Percentiles rank a stretch among this genome's conserved stretches.
phyloP scores from a whole-genome alignment of 169 alveolate species.

The Plasmodium coatneyi region DNA sequence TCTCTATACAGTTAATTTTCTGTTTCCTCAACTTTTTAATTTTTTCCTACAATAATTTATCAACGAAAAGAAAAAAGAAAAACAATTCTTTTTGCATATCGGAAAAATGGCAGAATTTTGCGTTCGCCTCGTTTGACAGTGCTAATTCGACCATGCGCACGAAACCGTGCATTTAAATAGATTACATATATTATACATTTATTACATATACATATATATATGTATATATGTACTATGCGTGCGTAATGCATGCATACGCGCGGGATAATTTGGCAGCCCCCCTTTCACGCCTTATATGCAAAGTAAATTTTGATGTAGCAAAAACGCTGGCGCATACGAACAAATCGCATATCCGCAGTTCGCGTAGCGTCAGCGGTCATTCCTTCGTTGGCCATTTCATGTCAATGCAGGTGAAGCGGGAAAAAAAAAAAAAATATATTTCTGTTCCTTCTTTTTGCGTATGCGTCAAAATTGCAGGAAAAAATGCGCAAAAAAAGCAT shows the following conservation, averaged over 20 bases:
- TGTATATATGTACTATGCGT: background rate
- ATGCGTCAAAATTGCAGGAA: background rate
- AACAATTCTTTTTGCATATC: background rate
- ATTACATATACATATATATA: no score
- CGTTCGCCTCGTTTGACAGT: background rate
- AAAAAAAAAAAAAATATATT: background rate
- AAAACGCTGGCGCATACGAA: background rate
- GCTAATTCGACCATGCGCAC: background rate
- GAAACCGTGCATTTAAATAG: background rate
- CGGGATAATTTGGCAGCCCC: background rate
- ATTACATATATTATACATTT: no score
- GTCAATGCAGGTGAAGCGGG: background rate
- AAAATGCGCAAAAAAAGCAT: background rate
- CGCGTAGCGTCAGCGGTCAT: background rate
- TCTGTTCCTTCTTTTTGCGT: background rate
- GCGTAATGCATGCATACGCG: background rate
- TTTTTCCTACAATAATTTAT: background rate
- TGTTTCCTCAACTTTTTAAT: background rate
- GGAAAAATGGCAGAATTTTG: background rate
- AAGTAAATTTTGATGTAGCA: background rate
- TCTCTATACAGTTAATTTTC: background rate
- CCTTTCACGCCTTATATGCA: background rate
- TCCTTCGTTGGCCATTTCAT: background rate
- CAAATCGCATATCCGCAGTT: background rate
- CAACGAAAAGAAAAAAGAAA: background rate